phyloP scores from a whole-genome alignment of 2,329 filamentous ascomycete species.

The Exophiala oligosperma region DNA sequence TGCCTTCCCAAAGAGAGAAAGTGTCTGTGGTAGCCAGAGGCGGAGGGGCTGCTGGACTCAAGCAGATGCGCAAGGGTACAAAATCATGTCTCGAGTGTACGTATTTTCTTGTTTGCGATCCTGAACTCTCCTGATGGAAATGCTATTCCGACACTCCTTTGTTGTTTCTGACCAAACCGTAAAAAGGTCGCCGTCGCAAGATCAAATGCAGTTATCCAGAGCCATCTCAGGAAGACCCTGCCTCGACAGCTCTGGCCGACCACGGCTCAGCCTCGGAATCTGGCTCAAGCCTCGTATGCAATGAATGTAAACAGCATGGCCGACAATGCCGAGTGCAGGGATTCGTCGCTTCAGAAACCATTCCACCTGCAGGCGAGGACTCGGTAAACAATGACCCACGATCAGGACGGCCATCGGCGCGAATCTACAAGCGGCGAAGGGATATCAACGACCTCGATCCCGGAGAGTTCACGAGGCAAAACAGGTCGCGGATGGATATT shows the following conservation, averaged over 20 bases:
- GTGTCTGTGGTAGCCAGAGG: too few relatives aligned
- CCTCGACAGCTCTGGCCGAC: not conserved
- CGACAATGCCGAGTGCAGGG: conserved; percentile 25
- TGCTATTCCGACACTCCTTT: not conserved
- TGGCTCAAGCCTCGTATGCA: conserved; percentile 13
- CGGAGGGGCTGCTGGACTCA: conserved; percentile 1
- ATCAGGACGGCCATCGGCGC: not conserved
- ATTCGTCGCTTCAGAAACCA: conserved; percentile 7
- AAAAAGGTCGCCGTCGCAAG: conserved; percentile 28
- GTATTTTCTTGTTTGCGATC: not conserved
- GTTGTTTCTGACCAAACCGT: not conserved
- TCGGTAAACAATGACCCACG: not conserved
- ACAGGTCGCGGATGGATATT: conserved; percentile 12
- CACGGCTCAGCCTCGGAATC: not conserved
- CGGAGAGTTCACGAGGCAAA: not conserved
- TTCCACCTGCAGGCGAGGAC: not conserved
- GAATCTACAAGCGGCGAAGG: conserved; percentile 21
- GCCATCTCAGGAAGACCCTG: not conserved
- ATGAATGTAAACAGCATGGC: conserved; percentile 22
- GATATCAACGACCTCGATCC: not conserved
- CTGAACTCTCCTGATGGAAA: too few relatives aligned
- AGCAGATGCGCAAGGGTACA: conserved; percentile 28
- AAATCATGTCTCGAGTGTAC: conserved; percentile 29
- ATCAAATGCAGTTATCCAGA: conserved; percentile 27
- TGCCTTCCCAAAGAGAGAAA: too few relatives aligned